Evolutionary conservation across 2,329 filamentous ascomycete species (phyloP), one percentile per base, ranked within the genome.

Genomic region (Penicillium vulpinum): DNA sequence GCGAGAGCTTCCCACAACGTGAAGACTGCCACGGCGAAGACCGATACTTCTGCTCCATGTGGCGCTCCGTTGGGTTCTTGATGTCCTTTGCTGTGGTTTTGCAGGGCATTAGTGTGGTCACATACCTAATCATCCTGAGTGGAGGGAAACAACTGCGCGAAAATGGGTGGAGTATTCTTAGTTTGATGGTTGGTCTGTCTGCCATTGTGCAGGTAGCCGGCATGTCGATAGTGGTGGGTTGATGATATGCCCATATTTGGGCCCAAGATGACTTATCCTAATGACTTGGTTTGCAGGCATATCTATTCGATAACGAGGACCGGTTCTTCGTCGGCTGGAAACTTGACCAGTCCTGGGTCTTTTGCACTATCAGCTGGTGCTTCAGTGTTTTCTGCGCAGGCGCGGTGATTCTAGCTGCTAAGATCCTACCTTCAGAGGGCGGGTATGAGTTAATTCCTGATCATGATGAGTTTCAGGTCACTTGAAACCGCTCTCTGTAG

Each of bases 41-140:
- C 65, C 82, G 85, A 50, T 85, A 87, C 68, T 97, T 97, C 77
- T 97, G 94, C 80, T 89, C 87, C 67, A 89, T 95, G 83, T 99
- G 93, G 93, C 85, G 90, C 57, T 91, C 87, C 26, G 87, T 91
- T 35, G 92, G 90, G 24, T 97, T 97, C 76, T 77, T 96, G 62
- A 91, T 96, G 78, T 90, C 88, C 51, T 90, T 97, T 66, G 84
- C 89, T 8, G 85, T 91, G 36, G 86, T 96, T n/a, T 73, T 94
- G 38, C 88, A 96, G 74, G 83, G 94, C 39, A 91, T 89, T 54
- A 87, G 87, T 7, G 76, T 96, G n/a, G 87, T 96, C 28, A 85
- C 87, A 18, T 96, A 93, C 74, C 69, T 88, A 29, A 85, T 95
- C 48, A 85, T 96, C 45, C 78, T 97, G 63, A 77, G 82, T 2